Evolutionary conservation across 2,329 filamentous ascomycete species (phyloP).

Genomic region (Beauveria sp.): DNA sequence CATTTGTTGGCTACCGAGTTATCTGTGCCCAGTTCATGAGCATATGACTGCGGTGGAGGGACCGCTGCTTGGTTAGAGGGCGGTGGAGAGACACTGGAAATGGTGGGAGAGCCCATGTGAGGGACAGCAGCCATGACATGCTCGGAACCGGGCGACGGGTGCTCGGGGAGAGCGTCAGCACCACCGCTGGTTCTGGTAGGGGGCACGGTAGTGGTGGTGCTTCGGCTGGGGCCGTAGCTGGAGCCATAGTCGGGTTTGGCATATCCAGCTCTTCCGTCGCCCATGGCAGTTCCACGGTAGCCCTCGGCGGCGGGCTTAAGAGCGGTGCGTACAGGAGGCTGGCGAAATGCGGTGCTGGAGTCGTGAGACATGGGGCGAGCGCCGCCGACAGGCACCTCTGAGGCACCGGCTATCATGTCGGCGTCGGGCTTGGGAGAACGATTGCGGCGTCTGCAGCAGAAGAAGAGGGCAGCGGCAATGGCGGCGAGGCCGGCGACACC

Average conservation of each 20-base stretch:
- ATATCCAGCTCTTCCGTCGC: constrained; percentile 31
- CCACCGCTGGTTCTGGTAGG: constrained; percentile 8
- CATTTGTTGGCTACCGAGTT: constrained; percentile 23
- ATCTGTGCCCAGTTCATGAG: constrained; percentile 29
- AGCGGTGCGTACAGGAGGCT: constrained; percentile 20
- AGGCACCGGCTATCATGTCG: constrained; percentile 34
- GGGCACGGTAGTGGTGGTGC: constrained; percentile 11
- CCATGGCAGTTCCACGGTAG: constrained; percentile 32
- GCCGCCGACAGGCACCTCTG: constrained; percentile 34
- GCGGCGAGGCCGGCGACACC: constrained; percentile 29
- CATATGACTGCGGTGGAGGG: constrained; percentile 15
- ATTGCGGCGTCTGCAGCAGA: constrained; percentile 24
- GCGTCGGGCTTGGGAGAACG: constrained; percentile 24
- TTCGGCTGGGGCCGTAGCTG: constrained; percentile 19
- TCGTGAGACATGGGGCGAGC: constrained; percentile 25
- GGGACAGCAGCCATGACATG: constrained; percentile 12
- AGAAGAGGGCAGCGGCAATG: constrained; percentile 22
- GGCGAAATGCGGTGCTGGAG: constrained; percentile 18
- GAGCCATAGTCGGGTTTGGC: constrained; percentile 31
- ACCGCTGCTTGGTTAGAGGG: background rate
- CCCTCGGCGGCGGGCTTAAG: constrained; percentile 23
- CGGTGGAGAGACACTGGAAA: background rate
- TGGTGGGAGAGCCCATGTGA: background rate
- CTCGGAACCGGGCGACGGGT: constrained; percentile 19
- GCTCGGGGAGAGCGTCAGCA: constrained; percentile 18